Evolutionary conservation across 306 rosid genomes (phyloP).

Genomic region (Lathyrus oleraceus): DNA sequence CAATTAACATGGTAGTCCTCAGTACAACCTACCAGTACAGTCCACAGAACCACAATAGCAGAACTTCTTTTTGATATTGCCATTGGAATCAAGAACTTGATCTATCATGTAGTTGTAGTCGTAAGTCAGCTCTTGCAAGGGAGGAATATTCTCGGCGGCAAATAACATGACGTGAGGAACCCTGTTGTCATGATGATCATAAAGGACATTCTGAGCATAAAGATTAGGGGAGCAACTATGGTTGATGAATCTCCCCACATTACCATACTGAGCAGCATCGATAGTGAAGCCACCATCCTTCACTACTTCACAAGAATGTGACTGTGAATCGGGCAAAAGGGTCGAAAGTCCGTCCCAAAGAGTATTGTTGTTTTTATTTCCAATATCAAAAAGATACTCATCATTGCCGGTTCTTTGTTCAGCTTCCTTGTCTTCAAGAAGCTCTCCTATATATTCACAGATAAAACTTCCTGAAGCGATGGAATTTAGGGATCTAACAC

Average conservation of each 20-base stretch:
- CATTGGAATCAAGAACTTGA: slow-evolving; percentile 72
- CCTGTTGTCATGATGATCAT: slow-evolving; percentile 79
- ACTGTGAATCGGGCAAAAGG: slow-evolving; percentile 56
- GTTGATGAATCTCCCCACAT: slow-evolving; percentile 89
- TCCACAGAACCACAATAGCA: slow-evolving; percentile 84
- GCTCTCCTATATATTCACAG: slow-evolving; percentile 91
- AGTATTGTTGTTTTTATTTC: slow-evolving; percentile 56
- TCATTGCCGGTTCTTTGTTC: slow-evolving; percentile 81
- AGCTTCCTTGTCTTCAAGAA: slow-evolving; percentile 85
- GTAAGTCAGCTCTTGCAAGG: slow-evolving; percentile 78
- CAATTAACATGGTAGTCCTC: slow-evolving; percentile 32
- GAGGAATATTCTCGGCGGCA: slow-evolving; percentile 96
- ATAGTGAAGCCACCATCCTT: slow-evolving; percentile 72
- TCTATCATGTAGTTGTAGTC: slow-evolving; percentile 79
- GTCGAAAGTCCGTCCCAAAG: slow-evolving; percentile 75
- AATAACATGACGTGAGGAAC: slow-evolving; percentile 92
- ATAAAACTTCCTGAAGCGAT: slow-evolving; percentile 91
- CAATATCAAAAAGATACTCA: slow-evolving; percentile 90
- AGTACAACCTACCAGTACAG: slow-evolving; percentile 87
- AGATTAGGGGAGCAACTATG: slow-evolving; percentile 97
- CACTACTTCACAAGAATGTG: slow-evolving; percentile 50
- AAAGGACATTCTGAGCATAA: slow-evolving; percentile 84
- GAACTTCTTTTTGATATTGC: slow-evolving; percentile 72
- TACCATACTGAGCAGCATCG: slow-evolving; percentile 77
- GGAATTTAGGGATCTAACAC: slow-evolving; percentile 87